Evolutionary conservation across 2,329 filamentous ascomycete species (phyloP).

Genomic region (Penicillium polonicum): DNA sequence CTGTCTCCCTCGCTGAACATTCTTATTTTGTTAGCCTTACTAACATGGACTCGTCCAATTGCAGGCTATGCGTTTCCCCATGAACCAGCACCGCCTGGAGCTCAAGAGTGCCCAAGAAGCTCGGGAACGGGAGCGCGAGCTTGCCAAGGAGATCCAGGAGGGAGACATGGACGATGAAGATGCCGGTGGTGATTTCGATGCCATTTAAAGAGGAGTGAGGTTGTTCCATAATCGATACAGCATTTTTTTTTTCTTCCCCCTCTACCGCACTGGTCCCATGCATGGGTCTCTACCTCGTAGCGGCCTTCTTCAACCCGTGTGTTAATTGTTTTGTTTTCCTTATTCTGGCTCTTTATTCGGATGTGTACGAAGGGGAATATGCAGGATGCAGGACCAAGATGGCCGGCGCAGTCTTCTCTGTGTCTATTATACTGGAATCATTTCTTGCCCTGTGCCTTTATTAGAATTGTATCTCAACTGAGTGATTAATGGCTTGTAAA

Average conservation of each 20-base stretch:
- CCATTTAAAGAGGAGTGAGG: slow-evolving; percentile 63
- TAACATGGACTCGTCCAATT: slow-evolving; percentile 26
- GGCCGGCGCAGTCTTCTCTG: slow-evolving; percentile 25
- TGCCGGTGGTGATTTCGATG: slow-evolving; percentile 92
- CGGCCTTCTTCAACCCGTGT: slow-evolving; percentile 26
- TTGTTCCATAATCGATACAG: slow-evolving; percentile 22
- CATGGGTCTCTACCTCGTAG: slow-evolving; percentile 20
- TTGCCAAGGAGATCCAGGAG: slow-evolving; percentile 98
- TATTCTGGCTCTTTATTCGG: slow-evolving; percentile 20
- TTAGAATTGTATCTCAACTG: neutral
- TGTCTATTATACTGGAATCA: slow-evolving; percentile 30
- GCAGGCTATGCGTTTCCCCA: slow-evolving; percentile 96
- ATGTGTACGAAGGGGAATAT: slow-evolving; percentile 30
- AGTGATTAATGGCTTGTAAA: neutral
- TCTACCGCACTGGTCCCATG: slow-evolving; percentile 14
- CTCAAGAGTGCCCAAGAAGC: slow-evolving; percentile 98
- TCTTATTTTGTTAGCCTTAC: slow-evolving; percentile 6
- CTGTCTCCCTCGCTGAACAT: neutral
- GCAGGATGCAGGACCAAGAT: slow-evolving; percentile 29
- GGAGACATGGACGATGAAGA: slow-evolving; percentile 97
- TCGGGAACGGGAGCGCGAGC: slow-evolving; percentile 90
- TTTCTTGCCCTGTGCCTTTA: slow-evolving; percentile 15
- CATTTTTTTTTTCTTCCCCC: slow-evolving; percentile 14
- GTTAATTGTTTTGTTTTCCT: slow-evolving; percentile 28
- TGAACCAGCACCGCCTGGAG: slow-evolving; percentile 97